Evolutionary conservation across 2,329 filamentous ascomycete genomes (phyloP).

Genomic region (Beauveria asiatica): DNA sequence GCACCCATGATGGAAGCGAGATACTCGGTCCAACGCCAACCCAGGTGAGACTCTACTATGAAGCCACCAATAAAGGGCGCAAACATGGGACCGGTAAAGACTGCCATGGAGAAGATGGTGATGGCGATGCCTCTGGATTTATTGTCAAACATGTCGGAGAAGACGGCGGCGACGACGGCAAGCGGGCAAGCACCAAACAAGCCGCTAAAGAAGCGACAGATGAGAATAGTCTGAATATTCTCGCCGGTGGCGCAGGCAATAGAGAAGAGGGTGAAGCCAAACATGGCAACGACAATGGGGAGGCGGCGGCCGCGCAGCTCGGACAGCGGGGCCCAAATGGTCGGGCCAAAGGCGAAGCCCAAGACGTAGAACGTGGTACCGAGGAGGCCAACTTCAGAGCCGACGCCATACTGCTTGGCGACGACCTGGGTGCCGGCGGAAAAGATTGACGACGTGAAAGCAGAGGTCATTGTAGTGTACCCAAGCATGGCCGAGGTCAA

Average conservation of each 20-base stretch:
- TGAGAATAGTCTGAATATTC: conserved; percentile 59
- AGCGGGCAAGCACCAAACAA: conserved; percentile 64
- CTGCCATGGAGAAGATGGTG: conserved; percentile 35
- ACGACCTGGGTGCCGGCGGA: conserved; percentile 55
- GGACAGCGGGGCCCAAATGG: conserved; percentile 64
- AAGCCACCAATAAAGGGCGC: conserved; percentile 64
- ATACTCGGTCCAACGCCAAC: conserved; percentile 69
- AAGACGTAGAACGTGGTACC: conserved; percentile 64
- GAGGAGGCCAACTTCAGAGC: conserved; percentile 52
- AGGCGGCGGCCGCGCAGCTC: conserved; percentile 61
- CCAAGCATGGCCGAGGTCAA: conserved; percentile 59
- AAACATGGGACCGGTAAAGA: conserved; percentile 59
- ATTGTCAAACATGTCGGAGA: conserved; percentile 65
- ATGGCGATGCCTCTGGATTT: conserved; percentile 45
- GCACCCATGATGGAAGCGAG: conserved; percentile 55
- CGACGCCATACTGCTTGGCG: conserved; percentile 50
- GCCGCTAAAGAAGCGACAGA: conserved; percentile 66
- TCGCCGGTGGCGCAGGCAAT: conserved; percentile 57
- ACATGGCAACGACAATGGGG: conserved; percentile 52
- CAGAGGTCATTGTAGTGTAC: conserved; percentile 62
- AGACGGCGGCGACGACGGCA: conserved; percentile 61
- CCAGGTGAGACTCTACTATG: conserved; percentile 52
- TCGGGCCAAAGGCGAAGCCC: conserved; percentile 63
- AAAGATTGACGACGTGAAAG: conserved; percentile 70
- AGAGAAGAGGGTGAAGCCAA: conserved; percentile 62